phyloP scores from a whole-genome alignment of 768 basidiomycete species.

The Lactarius quietus region DNA sequence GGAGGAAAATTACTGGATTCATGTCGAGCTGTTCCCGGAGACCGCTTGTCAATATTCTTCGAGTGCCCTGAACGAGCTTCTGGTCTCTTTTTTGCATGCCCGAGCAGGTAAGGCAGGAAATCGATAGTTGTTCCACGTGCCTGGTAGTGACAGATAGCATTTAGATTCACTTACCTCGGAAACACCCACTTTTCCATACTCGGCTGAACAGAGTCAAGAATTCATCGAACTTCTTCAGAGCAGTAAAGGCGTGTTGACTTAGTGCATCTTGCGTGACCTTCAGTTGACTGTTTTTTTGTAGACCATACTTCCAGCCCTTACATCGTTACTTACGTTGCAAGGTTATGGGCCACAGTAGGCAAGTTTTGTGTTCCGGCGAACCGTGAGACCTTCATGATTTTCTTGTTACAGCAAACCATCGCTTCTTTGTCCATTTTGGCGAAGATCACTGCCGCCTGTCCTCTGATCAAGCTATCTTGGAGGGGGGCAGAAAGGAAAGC shows the following conservation, averaged over 20 bases:
- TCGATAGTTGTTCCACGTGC: not conserved
- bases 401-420: not conserved
- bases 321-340: not conserved
- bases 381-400: not conserved
- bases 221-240: not conserved
- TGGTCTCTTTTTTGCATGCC: not conserved
- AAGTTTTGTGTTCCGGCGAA: not conserved
- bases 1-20: not conserved
- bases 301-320: not conserved
- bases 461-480: not conserved
- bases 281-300: not conserved
- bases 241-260: not conserved
- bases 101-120: not conserved
- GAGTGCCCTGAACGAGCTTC: not conserved
- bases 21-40: not conserved
- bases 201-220: not conserved
- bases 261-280: not conserved
- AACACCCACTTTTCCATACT: not conserved
- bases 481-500: not conserved
- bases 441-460: slow-evolving; percentile 4
- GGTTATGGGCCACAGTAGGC: not conserved
- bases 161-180: not conserved
- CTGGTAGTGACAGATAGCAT: not conserved
- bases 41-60: not conserved
- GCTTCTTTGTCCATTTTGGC: not conserved